phyloP scores from a whole-genome alignment of 2,329 filamentous ascomycete species.

The Aspergillus sp. region DNA sequence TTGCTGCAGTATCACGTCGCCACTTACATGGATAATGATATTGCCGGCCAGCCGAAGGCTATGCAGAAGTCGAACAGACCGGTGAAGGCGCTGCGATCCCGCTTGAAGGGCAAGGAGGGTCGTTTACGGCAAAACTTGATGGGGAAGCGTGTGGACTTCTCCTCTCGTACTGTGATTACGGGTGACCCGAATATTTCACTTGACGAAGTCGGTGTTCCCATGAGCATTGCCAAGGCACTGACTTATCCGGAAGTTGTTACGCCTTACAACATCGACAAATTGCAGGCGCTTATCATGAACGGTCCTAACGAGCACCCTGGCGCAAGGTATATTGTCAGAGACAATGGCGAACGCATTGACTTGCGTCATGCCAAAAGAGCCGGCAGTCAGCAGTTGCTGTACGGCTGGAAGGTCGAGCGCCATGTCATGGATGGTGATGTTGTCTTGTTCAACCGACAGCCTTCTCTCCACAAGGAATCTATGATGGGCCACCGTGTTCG shows the following conservation, averaged over 20 bases:
- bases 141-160: constrained; percentile 99
- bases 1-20: constrained; percentile 96
- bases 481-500: constrained; percentile 99
- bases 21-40: constrained; percentile 99
- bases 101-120: constrained; percentile 97
- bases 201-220: constrained; percentile 93
- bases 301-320: constrained; percentile 92
- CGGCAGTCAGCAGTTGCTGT: constrained; percentile 71
- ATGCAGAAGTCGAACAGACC: constrained; percentile 95
- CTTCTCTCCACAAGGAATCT: constrained; percentile 97
- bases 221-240: constrained; percentile 81
- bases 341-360: constrained; percentile 89
- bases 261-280: constrained; percentile 90
- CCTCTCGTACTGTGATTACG: constrained; percentile 98
- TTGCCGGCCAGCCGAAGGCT: constrained; percentile 87
- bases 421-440: constrained; percentile 94
- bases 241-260: constrained; percentile 98
- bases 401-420: constrained; percentile 97
- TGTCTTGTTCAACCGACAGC: constrained; percentile 99
- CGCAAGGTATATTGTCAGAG: constrained; percentile 90
- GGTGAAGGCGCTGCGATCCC: constrained; percentile 91
- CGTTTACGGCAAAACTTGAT: constrained; percentile 97
- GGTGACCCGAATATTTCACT: constrained; percentile 94
- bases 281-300: constrained; percentile 82
- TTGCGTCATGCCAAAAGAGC: constrained; percentile 85